phyloP scores from a whole-genome alignment of 1,284 basidiomycete species.

The Sporisorium iseilematis-ciliati region DNA sequence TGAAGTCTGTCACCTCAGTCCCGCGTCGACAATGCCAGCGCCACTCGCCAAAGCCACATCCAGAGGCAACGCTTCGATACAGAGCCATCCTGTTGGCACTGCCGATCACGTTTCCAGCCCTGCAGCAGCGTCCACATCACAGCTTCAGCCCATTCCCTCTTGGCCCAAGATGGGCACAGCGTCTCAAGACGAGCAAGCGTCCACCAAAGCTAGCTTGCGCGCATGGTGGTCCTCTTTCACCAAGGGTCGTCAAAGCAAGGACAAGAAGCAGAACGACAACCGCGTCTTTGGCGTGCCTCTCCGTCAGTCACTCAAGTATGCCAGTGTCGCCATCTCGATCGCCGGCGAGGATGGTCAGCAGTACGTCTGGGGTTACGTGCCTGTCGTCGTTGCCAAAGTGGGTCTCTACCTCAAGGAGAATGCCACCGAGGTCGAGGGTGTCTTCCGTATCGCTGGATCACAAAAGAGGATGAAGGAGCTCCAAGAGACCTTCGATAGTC shows the following conservation, averaged over 20 bases:
- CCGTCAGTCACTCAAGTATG: conserved; percentile 84
- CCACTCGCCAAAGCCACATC: conserved; percentile 42
- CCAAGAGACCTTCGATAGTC: conserved; percentile 87
- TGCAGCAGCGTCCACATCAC: conserved; percentile 37
- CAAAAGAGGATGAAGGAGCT: conserved; percentile 95
- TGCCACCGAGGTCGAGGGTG: conserved; percentile 90
- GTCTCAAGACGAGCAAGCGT: conserved; percentile 54
- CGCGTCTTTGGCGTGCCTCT: conserved; percentile 85
- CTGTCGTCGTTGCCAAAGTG: conserved; percentile 97
- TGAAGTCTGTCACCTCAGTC: background rate
- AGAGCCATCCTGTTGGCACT: conserved; percentile 34
- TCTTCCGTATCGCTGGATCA: conserved; percentile 82
- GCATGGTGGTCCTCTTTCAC: conserved; percentile 65
- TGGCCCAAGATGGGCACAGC: conserved; percentile 39
- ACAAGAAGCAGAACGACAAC: conserved; percentile 41
- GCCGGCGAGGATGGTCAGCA: conserved; percentile 74
- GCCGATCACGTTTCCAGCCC: conserved; percentile 27
- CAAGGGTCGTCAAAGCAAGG: conserved; percentile 47
- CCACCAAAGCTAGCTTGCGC: conserved; percentile 55
- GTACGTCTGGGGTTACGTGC: conserved; percentile 79
- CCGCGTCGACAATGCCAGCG: conserved; percentile 31
- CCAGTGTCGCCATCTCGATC: conserved; percentile 94
- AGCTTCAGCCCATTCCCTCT: conserved; percentile 44
- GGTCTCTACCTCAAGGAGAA: conserved; percentile 73
- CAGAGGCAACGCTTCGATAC: conserved; percentile 42